These are phyloP conservation scores for Dryas alaskensis DNA, from an alignment of 306 rosid species.

Conservation along the genomic window DNA sequence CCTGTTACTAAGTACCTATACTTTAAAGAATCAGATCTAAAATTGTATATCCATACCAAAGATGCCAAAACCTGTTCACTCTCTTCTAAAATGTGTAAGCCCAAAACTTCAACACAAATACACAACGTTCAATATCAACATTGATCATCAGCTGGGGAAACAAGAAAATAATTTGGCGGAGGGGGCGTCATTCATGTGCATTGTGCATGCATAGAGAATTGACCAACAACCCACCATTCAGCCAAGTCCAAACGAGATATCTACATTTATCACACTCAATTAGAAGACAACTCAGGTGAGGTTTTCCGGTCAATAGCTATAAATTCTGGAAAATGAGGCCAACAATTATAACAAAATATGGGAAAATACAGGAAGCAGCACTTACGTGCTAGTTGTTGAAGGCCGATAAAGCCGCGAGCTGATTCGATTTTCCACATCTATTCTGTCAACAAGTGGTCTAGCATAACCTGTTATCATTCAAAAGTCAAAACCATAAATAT, in stretches of 20 bases:
- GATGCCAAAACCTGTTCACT: too few species aligned
- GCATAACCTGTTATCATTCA: slow-evolving; percentile 71
- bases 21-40: too few species aligned
- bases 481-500: not conserved
- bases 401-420: slow-evolving; percentile 80
- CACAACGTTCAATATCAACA: too few species aligned
- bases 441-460: slow-evolving; percentile 89
- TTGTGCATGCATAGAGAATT: too few species aligned
- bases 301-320: not conserved
- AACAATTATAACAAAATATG: not conserved
- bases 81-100: too few species aligned
- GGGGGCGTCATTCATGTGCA: too few species aligned
- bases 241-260: not conserved
- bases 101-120: too few species aligned
- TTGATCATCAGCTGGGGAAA: too few species aligned
- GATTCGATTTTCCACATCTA: slow-evolving; percentile 65
- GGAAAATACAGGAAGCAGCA: slow-evolving; percentile 8
- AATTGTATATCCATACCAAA: too few species aligned
- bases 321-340: not conserved
- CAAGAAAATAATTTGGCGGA: too few species aligned
- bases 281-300: not conserved
- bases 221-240: not conserved
- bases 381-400: slow-evolving; percentile 95
- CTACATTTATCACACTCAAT: too few species aligned
- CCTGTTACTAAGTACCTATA: too few species aligned